These are phyloP conservation scores for Lactarius pseudohatsudake DNA, from an alignment of 768 basidiomycete species.

Conservation along the genomic window DNA sequence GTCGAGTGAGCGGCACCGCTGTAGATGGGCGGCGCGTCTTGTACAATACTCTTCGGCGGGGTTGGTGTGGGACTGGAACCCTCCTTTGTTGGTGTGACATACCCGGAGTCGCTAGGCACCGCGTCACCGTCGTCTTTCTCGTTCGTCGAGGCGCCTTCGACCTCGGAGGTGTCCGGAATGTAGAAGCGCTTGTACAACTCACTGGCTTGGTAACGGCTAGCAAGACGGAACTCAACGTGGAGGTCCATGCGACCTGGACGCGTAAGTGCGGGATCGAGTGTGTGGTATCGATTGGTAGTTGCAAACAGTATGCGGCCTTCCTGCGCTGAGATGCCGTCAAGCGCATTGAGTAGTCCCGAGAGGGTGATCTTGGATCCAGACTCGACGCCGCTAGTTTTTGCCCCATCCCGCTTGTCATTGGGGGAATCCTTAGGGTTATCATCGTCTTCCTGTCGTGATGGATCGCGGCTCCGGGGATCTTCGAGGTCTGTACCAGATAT, in stretches of 20 bases:
- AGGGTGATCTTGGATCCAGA: conserved; percentile 46
- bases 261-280: conserved; percentile 71
- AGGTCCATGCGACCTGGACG: conserved; percentile 82
- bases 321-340: conserved; percentile 76
- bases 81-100: conserved; percentile 24
- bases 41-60: background rate
- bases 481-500: conserved; percentile 20
- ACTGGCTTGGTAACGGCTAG: conserved; percentile 64
- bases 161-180: conserved; percentile 41
- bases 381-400: background rate
- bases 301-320: conserved; percentile 83
- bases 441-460: conserved; percentile 25
- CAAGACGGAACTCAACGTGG: conserved; percentile 74
- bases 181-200: conserved; percentile 72
- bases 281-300: conserved; percentile 70
- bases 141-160: conserved; percentile 28
- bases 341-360: conserved; percentile 74
- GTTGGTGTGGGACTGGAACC: background rate
- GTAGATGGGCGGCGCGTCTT: conserved; percentile 4
- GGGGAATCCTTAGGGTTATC: conserved; percentile 11
- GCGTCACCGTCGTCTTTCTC: conserved; percentile 28
- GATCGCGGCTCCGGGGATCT: conserved; percentile 37
- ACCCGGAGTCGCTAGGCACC: conserved; percentile 29
- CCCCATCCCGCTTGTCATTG: conserved; percentile 18
- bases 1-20: conserved; percentile 18